These are phyloP conservation scores for Chlamydomonas incerta DNA, from an alignment of 139 green algal species.

Conservation along the genomic window DNA sequence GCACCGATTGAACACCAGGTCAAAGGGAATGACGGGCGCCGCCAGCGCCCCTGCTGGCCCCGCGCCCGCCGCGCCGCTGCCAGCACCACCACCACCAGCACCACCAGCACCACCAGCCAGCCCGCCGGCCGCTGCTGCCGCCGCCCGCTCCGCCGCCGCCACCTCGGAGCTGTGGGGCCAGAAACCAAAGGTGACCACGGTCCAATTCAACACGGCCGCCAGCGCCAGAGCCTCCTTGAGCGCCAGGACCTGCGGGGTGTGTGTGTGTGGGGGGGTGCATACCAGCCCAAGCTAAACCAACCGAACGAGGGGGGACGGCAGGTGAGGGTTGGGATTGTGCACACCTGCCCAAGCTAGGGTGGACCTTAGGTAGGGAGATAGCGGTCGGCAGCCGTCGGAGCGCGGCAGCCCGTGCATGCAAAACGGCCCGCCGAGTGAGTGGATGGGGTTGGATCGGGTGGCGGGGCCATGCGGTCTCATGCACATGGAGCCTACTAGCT, in stretches of 20 bases:
- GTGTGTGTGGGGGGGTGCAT: not conserved
- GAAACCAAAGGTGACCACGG: constrained; percentile 7
- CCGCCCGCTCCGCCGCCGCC: not conserved
- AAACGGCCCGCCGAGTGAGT: too few relatives aligned
- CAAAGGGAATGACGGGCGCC: constrained; percentile 1
- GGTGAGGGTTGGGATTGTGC: too few relatives aligned
- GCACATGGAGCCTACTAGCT: too few relatives aligned
- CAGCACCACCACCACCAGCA: not conserved
- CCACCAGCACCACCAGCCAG: not conserved
- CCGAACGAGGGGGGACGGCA: not conserved
- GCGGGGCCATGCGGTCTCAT: too few relatives aligned
- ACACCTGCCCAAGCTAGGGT: too few relatives aligned
- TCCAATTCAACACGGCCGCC: constrained; percentile 27
- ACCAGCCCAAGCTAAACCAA: too few relatives aligned
- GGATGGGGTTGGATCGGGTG: too few relatives aligned
- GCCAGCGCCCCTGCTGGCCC: too few relatives aligned
- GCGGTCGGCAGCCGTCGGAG: too few relatives aligned
- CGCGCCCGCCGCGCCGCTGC: too few relatives aligned
- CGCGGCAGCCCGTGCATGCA: too few relatives aligned
- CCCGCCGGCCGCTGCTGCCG: not conserved
- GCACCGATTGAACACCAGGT: constrained; percentile 32
- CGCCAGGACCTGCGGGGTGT: not conserved
- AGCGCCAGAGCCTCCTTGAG: constrained; percentile 25
- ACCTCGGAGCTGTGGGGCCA: constrained; percentile 30
- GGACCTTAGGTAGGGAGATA: too few relatives aligned